Conservation (phyloP, 1,284 basidiomycete species). For the Coniferiporia weirii region DNA sequence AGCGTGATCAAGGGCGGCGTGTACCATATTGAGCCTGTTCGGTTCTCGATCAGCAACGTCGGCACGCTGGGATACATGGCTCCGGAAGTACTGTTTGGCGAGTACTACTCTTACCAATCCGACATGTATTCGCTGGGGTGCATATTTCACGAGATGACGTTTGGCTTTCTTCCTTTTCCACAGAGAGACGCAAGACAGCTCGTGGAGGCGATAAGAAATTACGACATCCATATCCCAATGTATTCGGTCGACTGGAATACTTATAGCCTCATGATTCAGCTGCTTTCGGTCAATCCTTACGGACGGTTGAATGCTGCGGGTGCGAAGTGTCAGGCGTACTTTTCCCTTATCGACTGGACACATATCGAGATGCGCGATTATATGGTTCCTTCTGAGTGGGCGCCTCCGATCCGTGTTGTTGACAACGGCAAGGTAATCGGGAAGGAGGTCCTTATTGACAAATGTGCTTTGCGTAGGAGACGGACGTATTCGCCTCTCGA, state of each 20-base stretch:
- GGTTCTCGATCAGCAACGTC: conserved; percentile 54
- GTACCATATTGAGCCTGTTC: not conserved
- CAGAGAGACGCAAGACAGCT: not conserved
- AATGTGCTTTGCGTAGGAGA: not conserved
- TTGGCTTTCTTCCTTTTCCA: conserved; percentile 31
- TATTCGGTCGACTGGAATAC: not conserved
- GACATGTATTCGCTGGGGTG: conserved; percentile 62
- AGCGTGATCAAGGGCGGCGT: conserved; percentile 24
- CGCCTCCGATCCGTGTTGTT: not conserved
- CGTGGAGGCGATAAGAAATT: not conserved
- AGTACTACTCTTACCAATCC: conserved; percentile 60
- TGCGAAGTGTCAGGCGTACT: not conserved
- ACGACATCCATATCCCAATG: not conserved
- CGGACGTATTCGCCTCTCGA: not conserved
- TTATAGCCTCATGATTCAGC: not conserved
- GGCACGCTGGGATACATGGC: conserved; percentile 59
- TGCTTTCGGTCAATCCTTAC: not conserved
- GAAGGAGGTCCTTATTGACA: not conserved
- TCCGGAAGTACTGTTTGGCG: conserved; percentile 59
- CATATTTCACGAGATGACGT: conserved; percentile 54
- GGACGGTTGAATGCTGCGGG: not conserved
- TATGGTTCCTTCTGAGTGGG: not conserved
- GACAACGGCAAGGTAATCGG: not conserved
- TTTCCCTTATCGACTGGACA: not conserved
- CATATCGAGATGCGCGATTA: not conserved